Evolutionary conservation across 768 basidiomycete species (phyloP).

Genomic region (Heimioporus sp.): DNA sequence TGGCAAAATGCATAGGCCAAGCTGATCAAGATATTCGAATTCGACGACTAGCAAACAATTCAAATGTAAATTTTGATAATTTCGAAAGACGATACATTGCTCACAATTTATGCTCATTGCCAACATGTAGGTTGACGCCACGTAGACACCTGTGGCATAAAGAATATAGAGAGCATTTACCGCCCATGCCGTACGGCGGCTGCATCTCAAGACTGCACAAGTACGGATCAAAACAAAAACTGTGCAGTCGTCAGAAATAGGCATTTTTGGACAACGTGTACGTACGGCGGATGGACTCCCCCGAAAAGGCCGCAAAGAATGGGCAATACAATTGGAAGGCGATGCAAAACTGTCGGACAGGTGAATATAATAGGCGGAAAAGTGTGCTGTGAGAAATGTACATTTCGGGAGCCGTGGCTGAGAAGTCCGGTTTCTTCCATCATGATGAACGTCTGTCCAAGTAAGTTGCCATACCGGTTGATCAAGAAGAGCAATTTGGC

Average conservation of each 20-base stretch:
- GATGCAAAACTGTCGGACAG: constrained; percentile 2
- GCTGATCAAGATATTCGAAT: constrained; percentile 7
- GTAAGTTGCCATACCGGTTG: constrained; percentile 14
- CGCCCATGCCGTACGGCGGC: neutral
- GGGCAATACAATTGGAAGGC: neutral
- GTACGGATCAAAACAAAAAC: constrained; percentile 24
- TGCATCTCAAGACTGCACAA: constrained; percentile 22
- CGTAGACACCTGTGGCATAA: constrained; percentile 1
- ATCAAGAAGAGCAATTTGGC: constrained; percentile 13
- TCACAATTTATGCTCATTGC: neutral
- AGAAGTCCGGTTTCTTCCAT: constrained; percentile 24
- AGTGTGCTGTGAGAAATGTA: constrained; percentile 12
- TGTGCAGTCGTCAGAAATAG: neutral
- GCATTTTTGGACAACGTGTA: neutral
- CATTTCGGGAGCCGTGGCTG: no score
- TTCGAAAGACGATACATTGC: neutral
- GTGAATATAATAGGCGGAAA: neutral
- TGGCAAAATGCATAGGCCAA: constrained; percentile 12
- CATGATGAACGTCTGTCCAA: constrained; percentile 17
- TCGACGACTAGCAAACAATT: neutral
- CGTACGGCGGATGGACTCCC: constrained; percentile 13
- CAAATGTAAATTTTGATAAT: neutral
- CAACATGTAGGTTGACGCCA: neutral
- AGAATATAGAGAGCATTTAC: constrained; percentile 6
- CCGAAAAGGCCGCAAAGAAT: neutral